Conservation (phyloP, 1,284 basidiomycete genomes). For the Ustilago sp. region DNA sequence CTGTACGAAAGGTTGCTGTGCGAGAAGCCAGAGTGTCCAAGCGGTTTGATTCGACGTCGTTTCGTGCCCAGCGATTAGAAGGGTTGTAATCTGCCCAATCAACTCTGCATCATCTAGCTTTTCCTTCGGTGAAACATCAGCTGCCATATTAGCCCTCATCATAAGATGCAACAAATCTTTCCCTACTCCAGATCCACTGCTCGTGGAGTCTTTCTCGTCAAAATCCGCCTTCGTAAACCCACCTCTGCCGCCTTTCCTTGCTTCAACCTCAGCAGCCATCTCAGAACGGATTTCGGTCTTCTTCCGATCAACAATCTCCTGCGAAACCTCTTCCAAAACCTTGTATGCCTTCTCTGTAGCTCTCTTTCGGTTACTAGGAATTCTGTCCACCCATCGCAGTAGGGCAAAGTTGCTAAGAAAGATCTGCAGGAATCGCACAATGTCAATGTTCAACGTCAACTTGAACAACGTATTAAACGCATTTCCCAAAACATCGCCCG, state of each 20-base stretch:
- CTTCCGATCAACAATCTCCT: constrained; percentile 53
- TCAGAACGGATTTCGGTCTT: constrained; percentile 53
- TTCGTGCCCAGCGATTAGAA: constrained; percentile 67
- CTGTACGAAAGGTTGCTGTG: constrained; percentile 46
- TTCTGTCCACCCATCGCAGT: constrained; percentile 57
- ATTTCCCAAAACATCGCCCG: constrained; percentile 42
- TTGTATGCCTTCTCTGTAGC: constrained; percentile 36
- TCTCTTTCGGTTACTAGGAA: constrained; percentile 54
- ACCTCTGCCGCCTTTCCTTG: background rate
- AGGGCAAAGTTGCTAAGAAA: constrained; percentile 50
- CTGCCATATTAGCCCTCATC: constrained; percentile 65
- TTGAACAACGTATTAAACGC: constrained; percentile 53
- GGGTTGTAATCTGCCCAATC: constrained; percentile 61
- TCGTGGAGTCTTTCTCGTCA: constrained; percentile 38
- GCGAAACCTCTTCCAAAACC: constrained; percentile 45
- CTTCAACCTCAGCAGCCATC: constrained; percentile 38
- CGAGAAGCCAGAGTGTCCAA: constrained; percentile 61
- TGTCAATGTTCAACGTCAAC: constrained; percentile 30
- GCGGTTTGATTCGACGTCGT: constrained; percentile 62
- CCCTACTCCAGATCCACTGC: constrained; percentile 13
- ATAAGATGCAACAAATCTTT: constrained; percentile 64
- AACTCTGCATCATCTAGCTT: constrained; percentile 60
- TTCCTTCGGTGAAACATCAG: constrained; percentile 48
- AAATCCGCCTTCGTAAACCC: constrained; percentile 54
- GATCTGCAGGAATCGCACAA: constrained; percentile 46